Evolutionary conservation across 805 yeast species (phyloP).

Genomic region (Yarrowia sp.): DNA sequence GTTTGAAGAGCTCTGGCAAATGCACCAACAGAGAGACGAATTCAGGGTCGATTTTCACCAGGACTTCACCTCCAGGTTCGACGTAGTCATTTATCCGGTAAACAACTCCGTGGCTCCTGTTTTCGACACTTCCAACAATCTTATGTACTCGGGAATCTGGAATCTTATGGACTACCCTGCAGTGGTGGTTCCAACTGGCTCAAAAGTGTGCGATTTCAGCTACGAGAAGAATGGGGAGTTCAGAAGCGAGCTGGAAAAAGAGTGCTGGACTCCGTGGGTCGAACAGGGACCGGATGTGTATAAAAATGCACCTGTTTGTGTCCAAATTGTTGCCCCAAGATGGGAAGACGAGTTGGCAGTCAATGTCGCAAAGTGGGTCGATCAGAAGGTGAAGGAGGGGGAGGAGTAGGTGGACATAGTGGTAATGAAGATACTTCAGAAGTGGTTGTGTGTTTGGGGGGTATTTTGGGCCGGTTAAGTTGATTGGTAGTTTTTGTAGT

Average conservation of each 20-base stretch:
- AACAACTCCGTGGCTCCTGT: slow-evolving; percentile 55
- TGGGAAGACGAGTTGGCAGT: slow-evolving; percentile 51
- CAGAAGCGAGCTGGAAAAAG: slow-evolving; percentile 29
- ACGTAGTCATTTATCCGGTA: not conserved
- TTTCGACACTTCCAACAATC: slow-evolving; percentile 60
- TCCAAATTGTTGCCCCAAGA: slow-evolving; percentile 56
- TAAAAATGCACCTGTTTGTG: slow-evolving; percentile 52
- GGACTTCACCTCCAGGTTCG: slow-evolving; percentile 4
- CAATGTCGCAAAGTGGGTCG: not conserved
- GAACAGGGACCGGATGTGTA: slow-evolving; percentile 46
- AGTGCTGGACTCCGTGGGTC: slow-evolving; percentile 26
- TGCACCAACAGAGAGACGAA: slow-evolving; percentile 41
- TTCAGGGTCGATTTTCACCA: slow-evolving; percentile 21
- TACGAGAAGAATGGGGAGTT: slow-evolving; percentile 23
- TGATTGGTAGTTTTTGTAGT: no score
- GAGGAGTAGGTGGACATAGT: not conserved
- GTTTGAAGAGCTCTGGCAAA: slow-evolving; percentile 41
- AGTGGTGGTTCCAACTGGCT: slow-evolving; percentile 33
- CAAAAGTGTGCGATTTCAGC: slow-evolving; percentile 36
- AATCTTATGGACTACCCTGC: slow-evolving; percentile 32
- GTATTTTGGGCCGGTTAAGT: no score
- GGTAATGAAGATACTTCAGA: no score
- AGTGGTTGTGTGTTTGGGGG: no score
- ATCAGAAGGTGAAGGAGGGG: not conserved
- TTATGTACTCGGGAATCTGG: slow-evolving; percentile 38